A percentile compares a stretch with the other conserved stretches of the same genome.
Evolutionary conservation across 495 filamentous ascomycete genomes (phyloP).

Genomic region (Beverwykella pulmonaria): DNA sequence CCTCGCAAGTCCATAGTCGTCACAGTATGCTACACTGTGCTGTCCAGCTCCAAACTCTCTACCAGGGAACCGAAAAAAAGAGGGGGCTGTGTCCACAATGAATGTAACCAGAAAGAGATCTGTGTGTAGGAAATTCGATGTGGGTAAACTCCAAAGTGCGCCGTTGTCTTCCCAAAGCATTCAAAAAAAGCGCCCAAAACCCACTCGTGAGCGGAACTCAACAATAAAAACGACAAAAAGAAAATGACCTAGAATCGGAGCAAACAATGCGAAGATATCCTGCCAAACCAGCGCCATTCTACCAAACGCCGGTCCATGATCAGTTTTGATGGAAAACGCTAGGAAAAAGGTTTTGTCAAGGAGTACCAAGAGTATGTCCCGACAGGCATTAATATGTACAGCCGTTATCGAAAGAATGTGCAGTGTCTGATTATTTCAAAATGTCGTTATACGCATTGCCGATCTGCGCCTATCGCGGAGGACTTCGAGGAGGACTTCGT

Average conservation of each 20-base stretch:
- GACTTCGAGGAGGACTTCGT: conserved; percentile 12
- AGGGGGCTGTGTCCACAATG: neutral
- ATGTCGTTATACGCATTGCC: conserved; percentile 12
- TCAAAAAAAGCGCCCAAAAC: neutral
- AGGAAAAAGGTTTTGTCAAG: conserved; percentile 32
- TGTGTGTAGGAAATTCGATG: neutral
- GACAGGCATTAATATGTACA: conserved; percentile 34
- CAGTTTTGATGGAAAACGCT: conserved; percentile 14
- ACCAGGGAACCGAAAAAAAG: neutral
- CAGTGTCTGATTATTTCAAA: conserved; percentile 19
- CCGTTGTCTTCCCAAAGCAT: neutral
- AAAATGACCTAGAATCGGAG: conserved; percentile 16
- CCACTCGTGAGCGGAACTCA: neutral
- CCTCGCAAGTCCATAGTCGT: neutral
- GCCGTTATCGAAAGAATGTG: conserved; percentile 24
- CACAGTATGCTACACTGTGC: neutral
- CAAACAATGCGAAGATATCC: neutral
- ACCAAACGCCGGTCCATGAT: conserved; percentile 33
- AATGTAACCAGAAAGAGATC: neutral
- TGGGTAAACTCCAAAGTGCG: neutral
- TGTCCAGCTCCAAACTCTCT: neutral
- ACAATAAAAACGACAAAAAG: neutral
- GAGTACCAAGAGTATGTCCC: conserved; percentile 8
- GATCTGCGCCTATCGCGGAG: neutral
- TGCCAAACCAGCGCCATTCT: conserved; percentile 18